Evolutionary conservation across 1,284 basidiomycete genomes (phyloP), one percentile per base, ranked within the genome.

Genomic region (Boletus semigastroideus): DNA sequence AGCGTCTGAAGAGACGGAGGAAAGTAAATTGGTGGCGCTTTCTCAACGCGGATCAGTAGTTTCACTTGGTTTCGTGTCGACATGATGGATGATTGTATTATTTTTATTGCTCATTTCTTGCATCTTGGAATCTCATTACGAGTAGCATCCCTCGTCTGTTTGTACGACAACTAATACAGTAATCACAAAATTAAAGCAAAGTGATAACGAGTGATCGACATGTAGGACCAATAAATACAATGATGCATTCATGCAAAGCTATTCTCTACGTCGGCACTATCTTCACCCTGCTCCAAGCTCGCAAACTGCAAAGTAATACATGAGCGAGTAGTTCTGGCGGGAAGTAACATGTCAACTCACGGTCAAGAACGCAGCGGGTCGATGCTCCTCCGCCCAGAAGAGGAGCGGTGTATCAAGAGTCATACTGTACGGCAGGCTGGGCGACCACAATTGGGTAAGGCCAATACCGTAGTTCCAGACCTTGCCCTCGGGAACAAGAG

Each of bases 351-450:
- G 34, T 16, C 14, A 38, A 78, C 87, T 75, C 61, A 90, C 87
- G 33, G 86, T 90, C 66, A 95, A 75, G 84, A 95, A 96, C 7
- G 91, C 90, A 36, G 91, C 86, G 20, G 91, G 94, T 48, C 96
- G 83, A 70, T 98, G 96, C 64, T 92, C 86, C 68, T 96, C 92
- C 17, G 92, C 90, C 96, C 97, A 99, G 84, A 98, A 99, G 48
- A 89, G 76, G 31, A 94, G 75, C 2, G 96, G 96, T 27, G 91
- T 92, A 65, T 98, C 96, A 53, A 99, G 77, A 37, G 84, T 86
- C 78, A 98, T 89, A 17, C 83, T 82, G 70, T 94, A 99, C 48
- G 85, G 82, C 60, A 98, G 74, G 61, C 78, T 89, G 34, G 91
- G 83, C 27, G 90, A 84, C 92, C 94, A 99, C 59, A 92, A 72